phyloP scores from a whole-genome alignment of 1,284 basidiomycete species.

The Amylostereum areolatum region DNA sequence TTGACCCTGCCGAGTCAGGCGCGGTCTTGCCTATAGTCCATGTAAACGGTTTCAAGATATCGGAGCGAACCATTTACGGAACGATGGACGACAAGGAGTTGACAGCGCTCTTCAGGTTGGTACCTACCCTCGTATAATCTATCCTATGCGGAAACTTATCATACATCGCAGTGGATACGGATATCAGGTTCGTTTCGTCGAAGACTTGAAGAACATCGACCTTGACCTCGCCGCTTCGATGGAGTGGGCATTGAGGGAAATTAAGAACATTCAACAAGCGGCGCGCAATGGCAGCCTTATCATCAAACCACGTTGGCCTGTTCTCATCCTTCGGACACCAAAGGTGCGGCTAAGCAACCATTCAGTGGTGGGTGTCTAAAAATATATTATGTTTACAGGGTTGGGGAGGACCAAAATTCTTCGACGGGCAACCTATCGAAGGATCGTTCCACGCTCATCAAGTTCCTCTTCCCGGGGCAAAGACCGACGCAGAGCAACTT shows the following conservation, averaged over 20 bases:
- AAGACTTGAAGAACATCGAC: constrained; percentile 61
- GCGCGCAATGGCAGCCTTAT: constrained; percentile 73
- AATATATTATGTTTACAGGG: constrained; percentile 30
- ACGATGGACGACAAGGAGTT: constrained; percentile 88
- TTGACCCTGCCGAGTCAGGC: constrained; percentile 87
- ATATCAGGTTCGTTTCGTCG: constrained; percentile 82
- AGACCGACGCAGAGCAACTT: constrained; percentile 60
- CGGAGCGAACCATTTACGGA: constrained; percentile 82
- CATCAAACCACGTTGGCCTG: constrained; percentile 82
- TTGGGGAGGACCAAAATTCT: constrained; percentile 58
- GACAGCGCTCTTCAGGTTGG: constrained; percentile 59
- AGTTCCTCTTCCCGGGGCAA: constrained; percentile 74
- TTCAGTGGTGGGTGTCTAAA: background rate
- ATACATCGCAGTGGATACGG: constrained; percentile 58
- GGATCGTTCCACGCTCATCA: constrained; percentile 75
- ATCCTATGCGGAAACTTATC: background rate
- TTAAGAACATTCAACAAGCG: constrained; percentile 71
- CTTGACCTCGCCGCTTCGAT: constrained; percentile 73
- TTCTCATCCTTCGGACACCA: constrained; percentile 78
- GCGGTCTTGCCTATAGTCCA: constrained; percentile 87
- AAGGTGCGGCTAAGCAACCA: constrained; percentile 36
- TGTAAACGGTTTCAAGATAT: constrained; percentile 83
- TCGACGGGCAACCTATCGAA: constrained; percentile 68
- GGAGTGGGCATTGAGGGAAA: constrained; percentile 78
- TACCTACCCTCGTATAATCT: constrained; percentile 4